Conservation (phyloP, 2,329 filamentous ascomycete species). For the Coniella lustricola region DNA sequence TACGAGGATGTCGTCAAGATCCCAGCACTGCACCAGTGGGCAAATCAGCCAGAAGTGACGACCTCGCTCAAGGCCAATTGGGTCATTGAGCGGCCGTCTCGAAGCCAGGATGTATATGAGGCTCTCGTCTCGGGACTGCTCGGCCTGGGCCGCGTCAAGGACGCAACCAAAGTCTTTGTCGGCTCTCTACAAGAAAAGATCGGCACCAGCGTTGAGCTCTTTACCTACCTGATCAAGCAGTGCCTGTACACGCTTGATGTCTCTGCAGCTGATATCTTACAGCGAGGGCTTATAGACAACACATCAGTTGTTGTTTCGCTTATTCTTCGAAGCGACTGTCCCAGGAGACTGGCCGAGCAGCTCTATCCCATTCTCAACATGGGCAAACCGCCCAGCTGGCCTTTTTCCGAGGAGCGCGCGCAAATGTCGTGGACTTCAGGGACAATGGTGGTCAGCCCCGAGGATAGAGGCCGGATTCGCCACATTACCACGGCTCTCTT, state of each 20-base stretch:
- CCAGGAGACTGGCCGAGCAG: conserved; percentile 10
- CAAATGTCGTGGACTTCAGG: conserved; percentile 4
- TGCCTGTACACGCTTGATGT: conserved; percentile 34
- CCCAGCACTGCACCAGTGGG: conserved; percentile 25
- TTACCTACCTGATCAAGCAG: conserved; percentile 34
- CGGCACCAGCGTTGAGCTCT: conserved; percentile 24
- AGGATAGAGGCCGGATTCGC: conserved; percentile 1
- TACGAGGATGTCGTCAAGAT: conserved; percentile 25
- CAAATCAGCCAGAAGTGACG: conserved; percentile 20
- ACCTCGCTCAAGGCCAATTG: conserved; percentile 24
- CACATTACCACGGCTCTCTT: conserved; percentile 13
- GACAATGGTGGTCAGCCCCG: not conserved
- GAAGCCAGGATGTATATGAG: conserved; percentile 35
- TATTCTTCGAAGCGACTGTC: conserved; percentile 13
- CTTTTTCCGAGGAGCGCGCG: conserved; percentile 11
- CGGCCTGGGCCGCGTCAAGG: conserved; percentile 36
- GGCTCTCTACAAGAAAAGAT: conserved; percentile 31
- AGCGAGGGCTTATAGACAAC: conserved; percentile 25
- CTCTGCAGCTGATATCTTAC: conserved; percentile 27
- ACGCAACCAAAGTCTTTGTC: conserved; percentile 37
- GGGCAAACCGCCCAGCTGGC: conserved; percentile 12
- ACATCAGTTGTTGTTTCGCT: conserved; percentile 18
- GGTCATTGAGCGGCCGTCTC: conserved; percentile 32
- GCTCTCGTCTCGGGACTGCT: conserved; percentile 42
- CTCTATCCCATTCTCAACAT: conserved; percentile 16